Evolutionary conservation across 495 filamentous ascomycete species (phyloP).

Genomic region (Eremomyces bilateralis): DNA sequence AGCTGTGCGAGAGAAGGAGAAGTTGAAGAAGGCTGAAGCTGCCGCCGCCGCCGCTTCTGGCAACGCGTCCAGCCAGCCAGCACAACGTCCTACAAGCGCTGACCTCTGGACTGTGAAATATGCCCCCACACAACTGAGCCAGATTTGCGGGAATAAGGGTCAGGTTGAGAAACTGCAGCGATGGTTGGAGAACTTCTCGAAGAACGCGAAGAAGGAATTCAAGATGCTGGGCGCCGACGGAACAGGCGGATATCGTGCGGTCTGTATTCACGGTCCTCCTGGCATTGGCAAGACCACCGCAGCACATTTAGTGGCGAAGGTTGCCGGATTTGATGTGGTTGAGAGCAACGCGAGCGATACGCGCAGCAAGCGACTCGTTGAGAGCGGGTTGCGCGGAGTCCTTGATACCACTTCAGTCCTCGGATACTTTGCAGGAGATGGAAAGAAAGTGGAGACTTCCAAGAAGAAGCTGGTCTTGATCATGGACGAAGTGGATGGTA

Average conservation of each 20-base stretch:
- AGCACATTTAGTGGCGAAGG: slow-evolving; percentile 76
- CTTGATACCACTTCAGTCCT: slow-evolving; percentile 82
- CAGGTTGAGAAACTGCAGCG: slow-evolving; percentile 70
- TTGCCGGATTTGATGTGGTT: slow-evolving; percentile 82
- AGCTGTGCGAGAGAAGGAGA: slow-evolving; percentile 25
- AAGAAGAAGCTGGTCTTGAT: slow-evolving; percentile 89
- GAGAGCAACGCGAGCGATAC: slow-evolving; percentile 95
- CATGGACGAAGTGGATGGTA: slow-evolving; percentile 99
- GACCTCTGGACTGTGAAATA: slow-evolving; percentile 97
- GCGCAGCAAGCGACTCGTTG: slow-evolving; percentile 93
- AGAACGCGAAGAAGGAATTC: slow-evolving; percentile 51
- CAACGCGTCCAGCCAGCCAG: slow-evolving; percentile 26
- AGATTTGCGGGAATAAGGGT: slow-evolving; percentile 91
- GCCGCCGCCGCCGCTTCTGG: slow-evolving; percentile 10
- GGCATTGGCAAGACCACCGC: slow-evolving; percentile 97
- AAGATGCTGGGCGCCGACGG: slow-evolving; percentile 63
- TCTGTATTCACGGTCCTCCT: slow-evolving; percentile 85
- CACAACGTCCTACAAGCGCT: no score
- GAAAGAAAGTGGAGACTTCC: slow-evolving; percentile 50
- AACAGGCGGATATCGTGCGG: slow-evolving; percentile 50
- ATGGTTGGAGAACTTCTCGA: slow-evolving; percentile 71
- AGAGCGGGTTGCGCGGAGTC: slow-evolving; percentile 64
- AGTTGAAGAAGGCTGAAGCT: slow-evolving; percentile 3
- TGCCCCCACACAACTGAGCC: slow-evolving; percentile 56
- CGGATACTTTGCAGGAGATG: slow-evolving; percentile 77